Evolutionary conservation across 371 early-diverging fungal species (phyloP), one percentile per base, ranked within the genome.

Genomic region (Nematocida homosporus): DNA sequence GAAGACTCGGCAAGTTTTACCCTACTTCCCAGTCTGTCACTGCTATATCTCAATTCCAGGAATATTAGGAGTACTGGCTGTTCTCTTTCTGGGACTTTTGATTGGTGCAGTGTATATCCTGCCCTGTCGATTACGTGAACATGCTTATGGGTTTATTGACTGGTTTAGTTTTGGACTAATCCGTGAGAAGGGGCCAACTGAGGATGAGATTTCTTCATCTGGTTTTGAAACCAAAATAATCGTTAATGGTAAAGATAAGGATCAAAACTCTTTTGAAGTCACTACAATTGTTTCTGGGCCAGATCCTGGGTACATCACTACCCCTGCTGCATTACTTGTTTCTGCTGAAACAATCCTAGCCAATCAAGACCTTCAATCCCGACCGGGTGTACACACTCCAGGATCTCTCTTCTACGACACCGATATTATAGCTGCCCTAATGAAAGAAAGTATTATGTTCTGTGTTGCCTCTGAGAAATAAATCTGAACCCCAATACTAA

Each of bases 291-390:
- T 85, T 16, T 60, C 66, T 32, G 85, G 85, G 2, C 80, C 81
- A n/a, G 85, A 85, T 65, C 85, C 85, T 29, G 78, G 79, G 48
- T 85, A 85, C 56, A 55, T 57, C 18, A 75, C 80, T 4, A 83
- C 82, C 1, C 79, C 83, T 4, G 82, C 80, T 37, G 66, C 66
- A 64, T 56, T 72, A 51, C 34, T 72, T 4, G 63, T 63, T 18
- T 60, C 60, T 51, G 75, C 75, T 10, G 75, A 72, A 44, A 59
- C 52, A 2, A 72, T 72, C 38, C 10, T 83, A 25, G 68, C 65
- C 25, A 59, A 81, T 40, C 57, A 40, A 20, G 29, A 52, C 8
- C 44, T 78, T 16, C 50, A 75, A n/a, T 29, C 59, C 38, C 47
- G 37, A 38, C 69, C 65, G 13, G 85, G 85, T 30, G 82, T 83